Base-by-base conservation (phyloP, 2,329 filamentous ascomycete species). In the Apiospora sp. region DNA sequence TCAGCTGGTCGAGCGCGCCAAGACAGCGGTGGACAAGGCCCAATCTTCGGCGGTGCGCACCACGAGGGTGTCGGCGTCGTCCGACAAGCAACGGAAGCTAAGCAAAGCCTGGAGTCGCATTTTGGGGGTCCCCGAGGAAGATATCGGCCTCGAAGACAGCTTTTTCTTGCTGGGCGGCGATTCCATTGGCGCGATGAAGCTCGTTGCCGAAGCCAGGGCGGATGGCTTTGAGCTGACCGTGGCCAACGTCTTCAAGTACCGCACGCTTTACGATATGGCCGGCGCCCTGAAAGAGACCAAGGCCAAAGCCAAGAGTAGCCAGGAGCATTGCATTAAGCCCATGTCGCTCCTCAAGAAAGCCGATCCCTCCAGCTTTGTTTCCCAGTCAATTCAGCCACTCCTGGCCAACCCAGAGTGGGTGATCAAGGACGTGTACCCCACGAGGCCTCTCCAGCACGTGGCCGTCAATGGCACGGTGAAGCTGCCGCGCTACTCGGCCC, bases 91-190 rank as follows among this genome's bases (percentile, higher is more conserved):
- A 76, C 81, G 82, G 69, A 82, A 80, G 10, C 80, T 90, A 6
- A 83, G 83, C 16, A 77, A 79, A 7, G 80, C 88, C 16, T 91
- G 88, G 88, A 82, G 84, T 46, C 82, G 82, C 4, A 83, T 88
- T 1, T 79, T 90, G 43, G 79, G 77, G 0, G 78, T 87, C 0
- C 75, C 80, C 0, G 82, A 87, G 71, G 82, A 86, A 3, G 81
- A 85, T 1, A 88, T 91, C 24, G 83, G 86, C 1, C 80, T 86
- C 1, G 85, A 89, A 14, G 86, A 90, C 76, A 89, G 87, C 80
- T 91, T 91, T 80, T 91, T 91, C 83, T 84, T 85, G 3, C 84
- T 90, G 0, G 89, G 89, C 0, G 89, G 89, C 27, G 89, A 91
- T 79, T 91, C 89, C 0, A 88, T 91, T 37, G 81, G 85, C 1